Percentiles rank a stretch among this genome's conserved stretches.
Conservation (phyloP, 768 basidiomycete species). For the Ephemerocybe angulata region DNA sequence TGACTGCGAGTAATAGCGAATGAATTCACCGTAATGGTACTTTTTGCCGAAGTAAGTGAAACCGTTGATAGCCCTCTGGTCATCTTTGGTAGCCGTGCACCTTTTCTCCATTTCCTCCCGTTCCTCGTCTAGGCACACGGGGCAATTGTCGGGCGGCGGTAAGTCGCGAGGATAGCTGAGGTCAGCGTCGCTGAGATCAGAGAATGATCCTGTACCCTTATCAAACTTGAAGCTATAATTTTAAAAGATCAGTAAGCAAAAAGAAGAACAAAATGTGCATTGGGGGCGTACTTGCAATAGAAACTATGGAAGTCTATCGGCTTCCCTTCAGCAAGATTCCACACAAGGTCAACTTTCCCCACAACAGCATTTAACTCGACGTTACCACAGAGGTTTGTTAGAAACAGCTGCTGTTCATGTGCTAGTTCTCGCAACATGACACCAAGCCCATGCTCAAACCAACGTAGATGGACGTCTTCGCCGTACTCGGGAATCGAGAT, state of each 20-base stretch:
- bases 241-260: neutral
- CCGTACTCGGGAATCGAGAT: slow-evolving; percentile 44
- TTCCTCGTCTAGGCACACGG: slow-evolving; percentile 39
- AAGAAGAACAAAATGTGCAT: neutral
- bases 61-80: slow-evolving; percentile 30
- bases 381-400: slow-evolving; percentile 51
- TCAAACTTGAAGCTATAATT: slow-evolving; percentile 49
- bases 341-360: slow-evolving; percentile 46
- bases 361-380: slow-evolving; percentile 38
- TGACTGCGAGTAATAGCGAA: slow-evolving; percentile 42
- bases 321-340: slow-evolving; percentile 18
- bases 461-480: slow-evolving; percentile 59
- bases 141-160: slow-evolving; percentile 51
- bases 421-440: slow-evolving; percentile 60
- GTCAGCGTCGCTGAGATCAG: slow-evolving; percentile 31
- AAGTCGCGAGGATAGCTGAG: slow-evolving; percentile 13
- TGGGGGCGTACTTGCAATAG: slow-evolving; percentile 59
- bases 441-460: slow-evolving; percentile 68
- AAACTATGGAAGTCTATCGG: slow-evolving; percentile 38
- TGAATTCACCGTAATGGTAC: slow-evolving; percentile 64
- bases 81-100: slow-evolving; percentile 25
- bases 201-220: slow-evolving; percentile 41
- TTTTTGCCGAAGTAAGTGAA: slow-evolving; percentile 41
- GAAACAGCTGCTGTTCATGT: slow-evolving; percentile 62
- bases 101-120: slow-evolving; percentile 18